Evolutionary conservation across 1,284 basidiomycete species (phyloP).

Genomic region (Agroathelia rolfsii): DNA sequence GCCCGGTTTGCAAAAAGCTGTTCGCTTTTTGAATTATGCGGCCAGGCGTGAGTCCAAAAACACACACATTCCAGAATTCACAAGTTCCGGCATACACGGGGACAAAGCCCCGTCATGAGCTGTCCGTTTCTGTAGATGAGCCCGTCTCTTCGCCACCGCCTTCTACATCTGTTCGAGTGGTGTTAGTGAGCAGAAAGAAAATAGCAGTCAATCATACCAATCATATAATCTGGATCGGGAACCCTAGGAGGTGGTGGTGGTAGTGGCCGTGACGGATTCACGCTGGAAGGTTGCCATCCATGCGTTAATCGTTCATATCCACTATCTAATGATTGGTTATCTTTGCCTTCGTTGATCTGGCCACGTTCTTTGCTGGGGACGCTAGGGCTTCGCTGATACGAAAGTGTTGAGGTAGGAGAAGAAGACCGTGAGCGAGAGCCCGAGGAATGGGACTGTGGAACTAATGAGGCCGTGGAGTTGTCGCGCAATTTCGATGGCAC

Average conservation of each 20-base stretch:
- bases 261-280: too few species aligned
- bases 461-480: conserved; percentile 51
- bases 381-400: too few species aligned
- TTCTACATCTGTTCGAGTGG: conserved; percentile 33
- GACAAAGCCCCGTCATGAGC: conserved; percentile 18
- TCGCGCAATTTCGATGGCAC: conserved; percentile 67
- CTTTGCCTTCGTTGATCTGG: neutral
- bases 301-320: too few species aligned
- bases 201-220: conserved; percentile 27
- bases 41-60: too few species aligned
- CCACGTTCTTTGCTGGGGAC: too few species aligned
- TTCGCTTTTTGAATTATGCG: too few species aligned
- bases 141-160: conserved; percentile 50
- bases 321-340: neutral
- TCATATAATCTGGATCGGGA: conserved; percentile 35
- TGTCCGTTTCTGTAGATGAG: conserved; percentile 47
- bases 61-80: too few species aligned
- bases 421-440: conserved; percentile 30
- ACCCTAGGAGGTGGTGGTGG: conserved; percentile 29
- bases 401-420: conserved; percentile 28
- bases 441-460: conserved; percentile 36
- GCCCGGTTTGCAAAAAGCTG: too few species aligned
- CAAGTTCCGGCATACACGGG: conserved; percentile 2
- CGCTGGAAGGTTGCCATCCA: too few species aligned
- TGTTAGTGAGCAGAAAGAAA: conserved; percentile 8